phyloP scores from a whole-genome alignment of 495 filamentous ascomycete species.

The Amphirosellinia nigrospora region DNA sequence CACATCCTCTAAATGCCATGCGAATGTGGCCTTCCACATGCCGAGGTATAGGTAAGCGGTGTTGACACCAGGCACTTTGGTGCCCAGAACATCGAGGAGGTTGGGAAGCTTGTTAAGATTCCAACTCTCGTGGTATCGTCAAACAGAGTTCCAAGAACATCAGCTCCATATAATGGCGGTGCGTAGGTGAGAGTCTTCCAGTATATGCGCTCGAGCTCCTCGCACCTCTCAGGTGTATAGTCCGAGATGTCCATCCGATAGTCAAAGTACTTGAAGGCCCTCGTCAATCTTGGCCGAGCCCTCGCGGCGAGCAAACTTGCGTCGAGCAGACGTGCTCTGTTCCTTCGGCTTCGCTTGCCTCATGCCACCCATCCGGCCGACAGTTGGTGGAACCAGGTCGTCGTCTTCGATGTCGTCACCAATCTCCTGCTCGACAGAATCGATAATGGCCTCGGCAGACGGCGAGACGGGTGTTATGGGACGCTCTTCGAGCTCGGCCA shows the following conservation, averaged over 20 bases:
- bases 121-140: constrained; percentile 84
- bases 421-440: constrained; percentile 54
- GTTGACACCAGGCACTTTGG: constrained; percentile 95
- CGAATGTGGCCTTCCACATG: constrained; percentile 99
- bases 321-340: constrained; percentile 65
- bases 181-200: constrained; percentile 97
- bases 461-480: constrained; percentile 64
- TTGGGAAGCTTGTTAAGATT: constrained; percentile 95
- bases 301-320: constrained; percentile 81
- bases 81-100: constrained; percentile 90
- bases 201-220: constrained; percentile 90
- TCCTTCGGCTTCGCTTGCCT: constrained; percentile 56
- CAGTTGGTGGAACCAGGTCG: constrained; percentile 43
- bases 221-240: constrained; percentile 87
- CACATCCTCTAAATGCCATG: constrained; percentile 98
- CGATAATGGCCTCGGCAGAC: constrained; percentile 48
- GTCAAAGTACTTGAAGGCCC: constrained; percentile 83
- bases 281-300: constrained; percentile 78
- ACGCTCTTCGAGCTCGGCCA: constrained; percentile 48
- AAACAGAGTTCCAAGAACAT: constrained; percentile 96
- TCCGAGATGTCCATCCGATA: constrained; percentile 85
- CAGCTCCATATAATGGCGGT: constrained; percentile 92
- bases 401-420: constrained; percentile 56
- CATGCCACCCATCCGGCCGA: constrained; percentile 49
- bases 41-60: constrained; percentile 98